Conservation (phyloP, 2,329 filamentous ascomycete species). For the Aspergillus ruber region DNA sequence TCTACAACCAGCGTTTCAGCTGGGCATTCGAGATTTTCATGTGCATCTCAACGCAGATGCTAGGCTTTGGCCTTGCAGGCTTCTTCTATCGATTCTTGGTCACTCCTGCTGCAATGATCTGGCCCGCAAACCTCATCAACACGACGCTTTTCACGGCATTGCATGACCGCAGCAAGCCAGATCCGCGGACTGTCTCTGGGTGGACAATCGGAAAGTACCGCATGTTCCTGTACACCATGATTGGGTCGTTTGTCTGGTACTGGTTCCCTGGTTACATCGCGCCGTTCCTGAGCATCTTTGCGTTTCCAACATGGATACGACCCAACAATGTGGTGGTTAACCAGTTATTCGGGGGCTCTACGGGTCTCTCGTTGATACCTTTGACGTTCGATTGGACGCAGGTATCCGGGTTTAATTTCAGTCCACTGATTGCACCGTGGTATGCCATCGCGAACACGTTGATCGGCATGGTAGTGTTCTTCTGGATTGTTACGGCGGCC, state of each 20-base stretch:
- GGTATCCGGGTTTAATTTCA: constrained; percentile 61
- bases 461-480: constrained; percentile 61
- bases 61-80: constrained; percentile 48
- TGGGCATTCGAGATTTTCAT: constrained; percentile 49
- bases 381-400: constrained; percentile 74
- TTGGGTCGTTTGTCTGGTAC: constrained; percentile 18
- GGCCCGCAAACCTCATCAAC: constrained; percentile 60
- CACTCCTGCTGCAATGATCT: constrained; percentile 58
- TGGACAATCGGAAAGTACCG: constrained; percentile 23
- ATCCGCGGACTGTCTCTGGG: constrained; percentile 24
- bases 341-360: constrained; percentile 64
- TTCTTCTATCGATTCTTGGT: constrained; percentile 30
- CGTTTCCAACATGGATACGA: constrained; percentile 65
- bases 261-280: constrained; percentile 27
- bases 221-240: constrained; percentile 15
- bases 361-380: constrained; percentile 63
- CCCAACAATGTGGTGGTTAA: constrained; percentile 64
- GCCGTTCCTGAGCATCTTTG: constrained; percentile 44
- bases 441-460: constrained; percentile 68
- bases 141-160: constrained; percentile 29
- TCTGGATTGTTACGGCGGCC: constrained; percentile 52
- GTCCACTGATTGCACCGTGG: constrained; percentile 65
- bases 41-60: constrained; percentile 55
- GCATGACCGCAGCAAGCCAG: constrained; percentile 18
- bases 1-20: constrained; percentile 66